These are phyloP conservation scores for Grosmannia penicillata DNA, from an alignment of 2,329 filamentous ascomycete species.

Conservation along the genomic window DNA sequence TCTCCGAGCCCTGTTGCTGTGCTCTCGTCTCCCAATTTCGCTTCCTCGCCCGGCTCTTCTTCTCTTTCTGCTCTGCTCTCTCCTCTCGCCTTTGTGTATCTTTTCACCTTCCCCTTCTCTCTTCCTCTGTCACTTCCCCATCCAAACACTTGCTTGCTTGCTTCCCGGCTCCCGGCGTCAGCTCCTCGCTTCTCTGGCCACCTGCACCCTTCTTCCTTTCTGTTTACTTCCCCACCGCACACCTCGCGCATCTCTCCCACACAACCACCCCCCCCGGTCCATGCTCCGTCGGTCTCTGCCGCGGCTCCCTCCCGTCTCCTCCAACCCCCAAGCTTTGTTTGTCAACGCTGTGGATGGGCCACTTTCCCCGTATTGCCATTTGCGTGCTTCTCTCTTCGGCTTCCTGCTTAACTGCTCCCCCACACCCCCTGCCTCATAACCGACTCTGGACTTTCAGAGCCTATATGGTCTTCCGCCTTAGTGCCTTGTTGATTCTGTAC, in stretches of 20 bases:
- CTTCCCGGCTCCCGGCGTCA: neutral
- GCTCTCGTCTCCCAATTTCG: slow-evolving; percentile 9
- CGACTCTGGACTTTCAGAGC: slow-evolving; percentile 1
- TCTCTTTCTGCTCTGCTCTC: slow-evolving; percentile 4
- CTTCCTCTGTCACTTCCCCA: slow-evolving; percentile 6
- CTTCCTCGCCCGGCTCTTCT: slow-evolving; percentile 5
- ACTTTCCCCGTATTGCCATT: slow-evolving; percentile 14
- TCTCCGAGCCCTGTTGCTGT: slow-evolving; percentile 3
- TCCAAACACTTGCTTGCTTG: neutral
- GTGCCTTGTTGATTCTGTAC: neutral
- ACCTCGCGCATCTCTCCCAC: too few relatives aligned
- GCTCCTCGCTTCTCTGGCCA: slow-evolving; percentile 1
- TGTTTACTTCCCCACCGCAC: too few relatives aligned
- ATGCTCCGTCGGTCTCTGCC: too few relatives aligned
- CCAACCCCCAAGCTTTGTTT: neutral
- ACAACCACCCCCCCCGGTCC: too few relatives aligned
- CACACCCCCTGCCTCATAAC: too few relatives aligned
- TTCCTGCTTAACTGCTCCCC: too few relatives aligned
- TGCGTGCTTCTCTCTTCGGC: slow-evolving; percentile 11
- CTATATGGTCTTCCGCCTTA: slow-evolving; percentile 11
- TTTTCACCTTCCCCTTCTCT: slow-evolving; percentile 13
- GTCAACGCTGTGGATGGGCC: too few relatives aligned
- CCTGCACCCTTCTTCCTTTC: slow-evolving; percentile 4
- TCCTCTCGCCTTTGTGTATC: neutral
- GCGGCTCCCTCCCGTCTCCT: neutral